Base-by-base conservation (phyloP, 768 basidiomycete species). In the Udeniomyces megalosporus region DNA sequence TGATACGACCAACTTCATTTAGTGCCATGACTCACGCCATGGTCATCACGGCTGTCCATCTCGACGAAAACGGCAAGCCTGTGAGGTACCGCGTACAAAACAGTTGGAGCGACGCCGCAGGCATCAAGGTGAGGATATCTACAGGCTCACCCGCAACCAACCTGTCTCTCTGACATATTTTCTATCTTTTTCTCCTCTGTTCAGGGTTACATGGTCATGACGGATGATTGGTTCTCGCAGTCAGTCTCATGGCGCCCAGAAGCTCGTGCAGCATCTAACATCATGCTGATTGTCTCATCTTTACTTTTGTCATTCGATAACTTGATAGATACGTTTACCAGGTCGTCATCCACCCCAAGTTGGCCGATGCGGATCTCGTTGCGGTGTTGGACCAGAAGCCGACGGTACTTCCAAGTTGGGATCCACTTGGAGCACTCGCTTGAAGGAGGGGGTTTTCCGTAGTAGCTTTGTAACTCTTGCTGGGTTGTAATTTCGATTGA, bases 41-140 rank as follows among this genome's bases (percentile, higher is more conserved):
- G 88, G 88, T 93, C 47, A 92, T 96, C 71, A 84, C 86, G 20
- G 92, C 81, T 20, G 92, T 92, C 20, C 92, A 96, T 70, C 76
- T 95, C 53, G 90, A 92, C 69, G 75, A 72, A 59, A 71, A 73
- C 2, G 88, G 88, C 57, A 81, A 80, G 61, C 84, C 90, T 0
- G 74, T 92, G 22, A 80, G 89, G n/a, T 97, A 89, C 80, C 88
- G 89, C 74, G 88, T 97, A 22, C 93, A 97, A 78, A 97, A 97
- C 76, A 86, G 84, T 3, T 97, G 93, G 93, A 86, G 88, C 17
- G 82, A 83, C 29, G 75, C 75, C 0, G 79, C 78, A 0, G 85
- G 90, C 28, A n/a, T n/a, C 8, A 42, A 8, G 38, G 8, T 42
- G 38, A 17, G 38, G 78, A 89, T 67, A 83, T n/a, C n/a, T n/a